Evolutionary conservation across 331 rosid genomes (phyloP).

Genomic region (Saraca asoca): DNA sequence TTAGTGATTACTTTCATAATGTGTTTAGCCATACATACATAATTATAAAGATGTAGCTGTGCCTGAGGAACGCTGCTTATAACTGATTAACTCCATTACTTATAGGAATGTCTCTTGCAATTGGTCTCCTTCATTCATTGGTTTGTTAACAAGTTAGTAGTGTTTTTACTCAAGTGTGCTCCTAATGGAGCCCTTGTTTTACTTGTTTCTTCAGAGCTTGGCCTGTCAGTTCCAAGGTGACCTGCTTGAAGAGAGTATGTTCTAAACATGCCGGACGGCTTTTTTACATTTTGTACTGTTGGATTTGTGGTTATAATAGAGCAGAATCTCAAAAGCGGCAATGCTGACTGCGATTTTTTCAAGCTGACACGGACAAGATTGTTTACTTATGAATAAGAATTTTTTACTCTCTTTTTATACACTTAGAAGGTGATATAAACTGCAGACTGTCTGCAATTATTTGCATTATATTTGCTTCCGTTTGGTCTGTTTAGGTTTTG

Average conservation of each 20-base stretch:
- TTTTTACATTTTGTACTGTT: constrained; percentile 29
- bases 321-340: constrained; percentile 24
- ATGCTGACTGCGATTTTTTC: constrained; percentile 35
- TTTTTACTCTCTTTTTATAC: background rate
- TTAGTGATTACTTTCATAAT: background rate
- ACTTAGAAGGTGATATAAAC: background rate
- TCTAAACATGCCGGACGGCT: constrained; percentile 27
- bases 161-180: constrained; percentile 19
- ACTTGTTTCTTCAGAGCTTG: constrained; percentile 68
- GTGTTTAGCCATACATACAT: background rate
- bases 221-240: constrained; percentile 90
- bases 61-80: too few relatives aligned
- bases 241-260: constrained; percentile 38
- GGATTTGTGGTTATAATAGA: constrained; percentile 30
- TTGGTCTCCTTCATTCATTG: background rate
- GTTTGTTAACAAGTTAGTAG: background rate
- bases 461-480: background rate
- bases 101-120: constrained; percentile 19
- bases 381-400: constrained; percentile 31
- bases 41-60: background rate
- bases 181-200: constrained; percentile 40
- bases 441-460: background rate
- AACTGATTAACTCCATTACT: background rate
- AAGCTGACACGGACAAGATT: constrained; percentile 32
- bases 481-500: background rate